These are phyloP conservation scores for Saccharomycopsis sp. DNA, from an alignment of 805 yeast species.

Conservation along the genomic window DNA sequence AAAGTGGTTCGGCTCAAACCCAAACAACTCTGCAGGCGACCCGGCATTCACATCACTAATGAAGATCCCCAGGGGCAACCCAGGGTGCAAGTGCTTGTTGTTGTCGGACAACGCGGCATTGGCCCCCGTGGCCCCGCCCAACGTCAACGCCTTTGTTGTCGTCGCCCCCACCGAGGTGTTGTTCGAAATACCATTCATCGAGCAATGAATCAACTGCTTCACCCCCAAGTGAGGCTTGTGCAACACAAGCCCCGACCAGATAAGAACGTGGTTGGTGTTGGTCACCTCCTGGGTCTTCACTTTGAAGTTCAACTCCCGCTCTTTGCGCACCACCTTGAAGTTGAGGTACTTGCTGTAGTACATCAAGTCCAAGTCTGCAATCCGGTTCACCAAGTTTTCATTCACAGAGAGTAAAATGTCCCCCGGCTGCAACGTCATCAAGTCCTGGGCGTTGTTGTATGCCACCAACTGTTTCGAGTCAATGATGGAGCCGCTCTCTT, in stretches of 20 bases:
- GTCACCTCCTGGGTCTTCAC: constrained; percentile 21
- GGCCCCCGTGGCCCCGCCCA: constrained; percentile 11
- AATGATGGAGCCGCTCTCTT: constrained; percentile 13
- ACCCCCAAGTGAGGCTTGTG: constrained; percentile 21
- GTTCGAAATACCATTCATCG: constrained; percentile 20
- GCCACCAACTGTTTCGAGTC: constrained; percentile 17
- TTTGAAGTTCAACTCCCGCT: constrained; percentile 20
- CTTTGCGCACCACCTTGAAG: constrained; percentile 21
- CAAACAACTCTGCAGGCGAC: constrained; percentile 21
- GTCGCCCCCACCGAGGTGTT: constrained; percentile 21
- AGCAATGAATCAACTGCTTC: constrained; percentile 21
- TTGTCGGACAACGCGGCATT: constrained; percentile 10
- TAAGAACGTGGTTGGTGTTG: constrained; percentile 20
- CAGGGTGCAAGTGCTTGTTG: constrained; percentile 21
- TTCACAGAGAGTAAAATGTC: constrained; percentile 21
- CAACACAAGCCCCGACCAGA: constrained; percentile 21
- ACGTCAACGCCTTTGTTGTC: constrained; percentile 19
- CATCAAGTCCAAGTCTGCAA: constrained; percentile 22
- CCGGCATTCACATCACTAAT: constrained; percentile 21
- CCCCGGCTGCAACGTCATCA: constrained; percentile 21
- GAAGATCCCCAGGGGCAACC: constrained; percentile 21
- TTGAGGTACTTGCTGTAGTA: constrained; percentile 20
- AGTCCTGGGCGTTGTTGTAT: constrained; percentile 13
- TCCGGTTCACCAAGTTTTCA: constrained; percentile 19
- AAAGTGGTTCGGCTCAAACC: constrained; percentile 19